Conservation (phyloP, 352 stramenopile genomes). For the Phytophthora hybrid region DNA sequence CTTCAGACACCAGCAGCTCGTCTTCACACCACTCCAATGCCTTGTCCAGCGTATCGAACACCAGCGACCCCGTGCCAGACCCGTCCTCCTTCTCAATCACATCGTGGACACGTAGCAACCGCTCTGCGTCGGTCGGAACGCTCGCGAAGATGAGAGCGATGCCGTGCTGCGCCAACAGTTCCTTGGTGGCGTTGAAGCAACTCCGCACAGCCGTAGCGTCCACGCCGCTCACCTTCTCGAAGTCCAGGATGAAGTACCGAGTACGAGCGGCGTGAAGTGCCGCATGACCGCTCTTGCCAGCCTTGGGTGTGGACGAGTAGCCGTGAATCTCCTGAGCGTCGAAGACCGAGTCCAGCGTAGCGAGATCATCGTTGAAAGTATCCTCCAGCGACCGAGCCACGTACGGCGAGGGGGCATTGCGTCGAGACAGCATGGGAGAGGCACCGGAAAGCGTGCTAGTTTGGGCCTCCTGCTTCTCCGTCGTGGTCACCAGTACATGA, state of each 20-base stretch:
- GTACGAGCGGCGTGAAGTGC: slow-evolving; percentile 77
- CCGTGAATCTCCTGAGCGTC: slow-evolving; percentile 47
- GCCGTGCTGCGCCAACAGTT: slow-evolving; percentile 79
- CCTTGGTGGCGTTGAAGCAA: slow-evolving; percentile 89
- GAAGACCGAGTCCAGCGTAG: slow-evolving; percentile 69
- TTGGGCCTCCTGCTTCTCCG: slow-evolving; percentile 43
- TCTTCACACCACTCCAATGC: slow-evolving; percentile 90
- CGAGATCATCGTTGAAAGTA: slow-evolving; percentile 57
- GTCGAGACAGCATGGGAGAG: slow-evolving; percentile 32
- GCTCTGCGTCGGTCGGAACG: slow-evolving; percentile 73
- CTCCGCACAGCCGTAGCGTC: slow-evolving; percentile 89
- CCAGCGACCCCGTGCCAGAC: slow-evolving; percentile 61
- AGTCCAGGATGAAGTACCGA: slow-evolving; percentile 91
- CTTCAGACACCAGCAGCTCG: slow-evolving; percentile 78
- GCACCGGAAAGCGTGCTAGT: slow-evolving; percentile 32
- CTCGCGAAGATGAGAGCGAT: slow-evolving; percentile 81
- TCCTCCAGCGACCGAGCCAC: slow-evolving; percentile 38
- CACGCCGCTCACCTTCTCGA: slow-evolving; percentile 90
- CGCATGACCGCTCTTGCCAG: slow-evolving; percentile 30
- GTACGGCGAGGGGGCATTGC: slow-evolving; percentile 35
- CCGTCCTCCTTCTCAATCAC: slow-evolving; percentile 79
- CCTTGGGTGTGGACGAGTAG: slow-evolving; percentile 52
- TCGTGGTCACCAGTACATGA: slow-evolving; percentile 73
- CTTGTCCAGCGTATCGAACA: slow-evolving; percentile 88
- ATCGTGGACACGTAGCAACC: slow-evolving; percentile 79